Conservation (phyloP, 2,329 filamentous ascomycete genomes). For the Clonostachys byssicola region DNA sequence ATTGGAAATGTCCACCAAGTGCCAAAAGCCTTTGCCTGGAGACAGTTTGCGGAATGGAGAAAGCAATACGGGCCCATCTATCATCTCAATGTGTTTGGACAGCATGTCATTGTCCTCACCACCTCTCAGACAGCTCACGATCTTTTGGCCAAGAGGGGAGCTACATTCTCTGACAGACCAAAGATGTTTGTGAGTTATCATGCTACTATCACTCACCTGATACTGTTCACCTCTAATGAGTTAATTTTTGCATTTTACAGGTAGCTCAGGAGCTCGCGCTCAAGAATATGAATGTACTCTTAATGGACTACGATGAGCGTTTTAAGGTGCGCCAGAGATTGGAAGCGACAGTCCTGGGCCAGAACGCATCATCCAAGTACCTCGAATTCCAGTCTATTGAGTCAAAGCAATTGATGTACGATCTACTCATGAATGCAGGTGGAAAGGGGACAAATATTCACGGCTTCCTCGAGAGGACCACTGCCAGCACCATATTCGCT, state of each 20-base stretch:
- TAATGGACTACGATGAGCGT: constrained; percentile 33
- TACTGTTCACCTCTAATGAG: no score
- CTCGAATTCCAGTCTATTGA: constrained; percentile 38
- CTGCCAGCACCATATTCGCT: constrained; percentile 28
- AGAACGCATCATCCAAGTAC: constrained; percentile 24
- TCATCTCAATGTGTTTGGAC: constrained; percentile 11
- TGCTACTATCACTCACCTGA: constrained; percentile 9
- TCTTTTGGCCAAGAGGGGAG: constrained; percentile 10
- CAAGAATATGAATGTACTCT: constrained; percentile 25
- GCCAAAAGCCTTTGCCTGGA: constrained; percentile 26
- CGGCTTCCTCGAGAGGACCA: constrained; percentile 24
- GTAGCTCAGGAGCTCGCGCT: constrained; percentile 9
- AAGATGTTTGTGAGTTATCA: constrained; percentile 24
- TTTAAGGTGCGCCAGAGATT: constrained; percentile 31
- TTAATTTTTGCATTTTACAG: constrained; percentile 4
- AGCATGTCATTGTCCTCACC: constrained; percentile 12
- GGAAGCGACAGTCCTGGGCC: constrained; percentile 23
- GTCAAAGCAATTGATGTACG: constrained; percentile 33
- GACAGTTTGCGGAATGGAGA: constrained; percentile 39
- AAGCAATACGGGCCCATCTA: constrained; percentile 13
- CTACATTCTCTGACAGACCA: constrained; percentile 11
- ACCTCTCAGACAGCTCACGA: constrained; percentile 11
- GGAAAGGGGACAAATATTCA: constrained; percentile 16
- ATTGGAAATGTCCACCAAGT: constrained; percentile 16
- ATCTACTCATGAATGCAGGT: constrained; percentile 25